Base-by-base conservation (phyloP, 176 grass and related monocot species). In the Bolboschoenus planiculmis region DNA sequence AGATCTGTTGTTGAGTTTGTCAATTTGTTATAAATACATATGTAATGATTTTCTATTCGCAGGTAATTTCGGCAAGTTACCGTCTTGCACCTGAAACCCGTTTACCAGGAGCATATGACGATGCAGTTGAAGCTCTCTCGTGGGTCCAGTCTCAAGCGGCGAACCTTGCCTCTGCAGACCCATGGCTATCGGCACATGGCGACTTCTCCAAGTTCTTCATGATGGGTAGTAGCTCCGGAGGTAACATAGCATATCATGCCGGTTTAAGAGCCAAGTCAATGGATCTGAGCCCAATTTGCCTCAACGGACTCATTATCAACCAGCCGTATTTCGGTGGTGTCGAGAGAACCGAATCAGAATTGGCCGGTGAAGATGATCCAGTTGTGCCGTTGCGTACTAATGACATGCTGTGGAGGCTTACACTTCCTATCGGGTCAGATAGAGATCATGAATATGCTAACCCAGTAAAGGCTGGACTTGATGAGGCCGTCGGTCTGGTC, bases 181-280 rank as follows among this genome's bases (percentile, higher is more conserved):
- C 85, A 1, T 98, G 90, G 89, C 20, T 98, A 34, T 77, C 81
- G 1, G 11, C 9, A n/a, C 89, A 86, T 60, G 92, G 53, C 4
- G 90, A 98, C 36, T 84, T 91, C 84, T 88, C 92, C 3, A 86
- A 83, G 3, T 84, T 87, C 83, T 93, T 90, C 79, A 11, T 91
- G 63, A 91, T 90, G 92, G 96, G 96, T 54, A 87, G 96, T 83
- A 98, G 96, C 85, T 98, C 96, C 7, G 92, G 92, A 8, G 95
- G 78, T 14, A 98, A 93, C 90, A 88, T 95, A 89, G 92, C 78
- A 0, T 95, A 95, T 82, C 78, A 88, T 59, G 89, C 87, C 0
- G 89, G 39, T 10, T 18, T 93, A 78, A 85, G 84, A 1, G 56
- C 87, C 27, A 85, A 70, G 23, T 29, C 20, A 20, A 56, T 80